phyloP scores from a whole-genome alignment of 202 grass and related monocot species.

The Bolboschoenoplectus hybrid region DNA sequence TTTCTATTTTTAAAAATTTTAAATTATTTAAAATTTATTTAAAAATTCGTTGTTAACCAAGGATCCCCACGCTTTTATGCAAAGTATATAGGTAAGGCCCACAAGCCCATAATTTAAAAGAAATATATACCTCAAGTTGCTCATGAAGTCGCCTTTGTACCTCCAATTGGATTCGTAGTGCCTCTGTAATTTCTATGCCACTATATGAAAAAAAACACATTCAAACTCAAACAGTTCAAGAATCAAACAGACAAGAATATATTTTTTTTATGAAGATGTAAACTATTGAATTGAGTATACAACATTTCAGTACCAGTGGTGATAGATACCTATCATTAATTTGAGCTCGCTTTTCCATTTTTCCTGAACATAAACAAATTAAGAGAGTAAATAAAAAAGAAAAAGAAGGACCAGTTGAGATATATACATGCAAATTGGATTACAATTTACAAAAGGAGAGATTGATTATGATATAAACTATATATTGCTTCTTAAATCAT shows the following conservation, averaged over 20 bases:
- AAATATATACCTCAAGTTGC: constrained; percentile 73
- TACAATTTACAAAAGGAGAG: neutral
- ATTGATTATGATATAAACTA: neutral
- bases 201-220: constrained; percentile 47
- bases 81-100: neutral
- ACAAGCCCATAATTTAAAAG: neutral
- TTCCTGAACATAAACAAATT: constrained; percentile 20
- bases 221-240: neutral
- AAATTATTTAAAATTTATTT: no score
- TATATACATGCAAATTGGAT: constrained; percentile 10
- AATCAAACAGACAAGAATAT: neutral
- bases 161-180: constrained; percentile 73
- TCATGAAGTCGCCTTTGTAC: constrained; percentile 89
- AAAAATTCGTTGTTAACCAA: no score
- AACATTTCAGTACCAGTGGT: neutral
- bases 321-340: constrained; percentile 31
- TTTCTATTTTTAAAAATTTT: no score
- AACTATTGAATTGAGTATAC: neutral
- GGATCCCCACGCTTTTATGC: neutral
- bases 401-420: neutral
- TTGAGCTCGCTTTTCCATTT: constrained; percentile 35
- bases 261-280: neutral
- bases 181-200: constrained; percentile 76
- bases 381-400: neutral
- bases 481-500: neutral